Conservation (phyloP, 208 protist genomes). For the Leishmania braziliensis region DNA sequence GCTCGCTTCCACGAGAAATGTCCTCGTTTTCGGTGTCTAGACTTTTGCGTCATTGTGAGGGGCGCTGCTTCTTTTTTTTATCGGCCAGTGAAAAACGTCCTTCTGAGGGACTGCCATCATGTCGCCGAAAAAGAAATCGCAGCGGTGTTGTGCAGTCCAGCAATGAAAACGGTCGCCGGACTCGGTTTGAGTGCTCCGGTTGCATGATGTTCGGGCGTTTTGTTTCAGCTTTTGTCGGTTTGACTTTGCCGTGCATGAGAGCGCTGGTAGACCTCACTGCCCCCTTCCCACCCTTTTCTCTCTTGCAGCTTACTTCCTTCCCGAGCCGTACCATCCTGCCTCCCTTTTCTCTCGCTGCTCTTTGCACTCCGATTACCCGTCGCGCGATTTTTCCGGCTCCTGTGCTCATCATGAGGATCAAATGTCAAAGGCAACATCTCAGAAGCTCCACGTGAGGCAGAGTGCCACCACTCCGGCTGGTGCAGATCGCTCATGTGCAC, state of each 20-base stretch:
- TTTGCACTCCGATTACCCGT: neutral
- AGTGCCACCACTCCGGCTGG: neutral
- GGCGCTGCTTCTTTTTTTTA: neutral
- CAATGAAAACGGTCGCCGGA: neutral
- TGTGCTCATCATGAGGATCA: neutral
- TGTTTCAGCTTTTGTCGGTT: neutral
- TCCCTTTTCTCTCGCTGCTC: neutral
- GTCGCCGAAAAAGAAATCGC: neutral
- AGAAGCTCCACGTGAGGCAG: neutral
- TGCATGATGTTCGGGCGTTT: too few species aligned
- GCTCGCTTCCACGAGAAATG: neutral
- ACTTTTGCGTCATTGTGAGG: neutral
- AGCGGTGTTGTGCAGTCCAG: neutral
- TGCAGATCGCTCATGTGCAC: slow-evolving; percentile 13
- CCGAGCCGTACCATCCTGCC: neutral
- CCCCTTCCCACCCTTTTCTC: neutral
- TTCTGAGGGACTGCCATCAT: neutral
- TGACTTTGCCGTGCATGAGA: neutral
- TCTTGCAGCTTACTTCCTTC: neutral
- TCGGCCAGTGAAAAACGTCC: too few species aligned
- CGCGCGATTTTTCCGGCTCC: neutral
- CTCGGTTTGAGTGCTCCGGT: neutral
- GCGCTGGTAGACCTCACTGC: neutral
- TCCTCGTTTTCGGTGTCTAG: neutral
- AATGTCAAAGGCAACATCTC: neutral